Evolutionary conservation across 2,329 filamentous ascomycete genomes (phyloP), one percentile per base, ranked within the genome.

Genomic region (Ophiocordyceps camponoti-rufipedis): DNA sequence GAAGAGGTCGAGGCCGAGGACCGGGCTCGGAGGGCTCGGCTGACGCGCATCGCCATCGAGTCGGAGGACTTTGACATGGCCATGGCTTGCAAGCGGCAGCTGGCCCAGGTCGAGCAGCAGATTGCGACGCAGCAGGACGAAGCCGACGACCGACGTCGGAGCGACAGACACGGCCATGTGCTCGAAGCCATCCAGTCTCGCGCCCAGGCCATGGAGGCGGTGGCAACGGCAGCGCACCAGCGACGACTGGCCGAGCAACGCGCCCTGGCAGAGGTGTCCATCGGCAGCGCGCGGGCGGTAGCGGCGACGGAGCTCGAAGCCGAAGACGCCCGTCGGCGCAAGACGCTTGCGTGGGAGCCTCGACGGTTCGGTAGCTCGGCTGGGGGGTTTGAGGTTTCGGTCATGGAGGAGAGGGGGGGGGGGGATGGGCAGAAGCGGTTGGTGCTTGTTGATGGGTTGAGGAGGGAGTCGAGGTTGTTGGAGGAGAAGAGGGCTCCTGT

Each of bases 61-160:
- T 58, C 61, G 0, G 65, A 74, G 47, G 71, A 74, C 18, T 71
- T 75, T 51, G 54, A 56, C 1, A 61, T 68, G 1, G 59, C 65
- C 1, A 60, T 76, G 2, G 64, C 65, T 6, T 67, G 72, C 3
- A 67, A 65, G 19, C 65, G 65, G 31, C 72, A 76, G 52, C 60
- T 75, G 0, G 72, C 73, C 0, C 59, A 58, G 1, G 62, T 74
- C 0, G 70, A 75, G 49, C 64, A 67, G 45, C 64, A 71, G 46
- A 71, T 76, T 43, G 67, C 64, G 53, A 58, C 62, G 0, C 62
- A 66, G 43, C 68, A 69, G 44, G 63, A 68, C 0, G 67, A 72
- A 47, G 61, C 75, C 28, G 73, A 76, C 47, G 71, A 74, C 46
- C 61, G 64, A 11, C 67, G 70, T 8, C 66, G 66, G 19, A 63